Percentiles rank a stretch among this genome's conserved stretches.
Conservation (phyloP, 202 grass and related monocot genomes). For the Zizania palustris region DNA sequence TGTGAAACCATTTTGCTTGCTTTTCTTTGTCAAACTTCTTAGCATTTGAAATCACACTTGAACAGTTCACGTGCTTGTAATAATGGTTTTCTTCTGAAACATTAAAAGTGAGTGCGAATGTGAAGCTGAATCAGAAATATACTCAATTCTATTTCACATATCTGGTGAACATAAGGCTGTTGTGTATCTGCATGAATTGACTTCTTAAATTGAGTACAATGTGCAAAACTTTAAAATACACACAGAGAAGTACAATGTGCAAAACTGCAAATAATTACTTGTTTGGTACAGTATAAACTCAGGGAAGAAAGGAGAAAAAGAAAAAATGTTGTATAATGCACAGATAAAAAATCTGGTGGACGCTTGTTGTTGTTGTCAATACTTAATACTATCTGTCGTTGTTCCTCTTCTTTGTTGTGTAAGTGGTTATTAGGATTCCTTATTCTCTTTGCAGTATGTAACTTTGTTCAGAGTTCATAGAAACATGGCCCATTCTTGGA, state of each 20-base stretch:
- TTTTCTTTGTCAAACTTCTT: too few species aligned
- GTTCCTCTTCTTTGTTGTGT: constrained; percentile 28
- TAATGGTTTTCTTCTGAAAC: too few species aligned
- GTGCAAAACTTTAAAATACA: constrained; percentile 48
- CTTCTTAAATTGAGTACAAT: too few species aligned
- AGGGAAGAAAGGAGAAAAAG: background rate
- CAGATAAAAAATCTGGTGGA: constrained; percentile 33
- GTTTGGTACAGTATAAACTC: constrained; percentile 40
- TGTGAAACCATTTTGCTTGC: too few species aligned
- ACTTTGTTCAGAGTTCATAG: constrained; percentile 37
- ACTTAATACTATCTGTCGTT: constrained; percentile 42
- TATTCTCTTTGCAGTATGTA: constrained; percentile 33
- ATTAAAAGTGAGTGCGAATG: too few species aligned
- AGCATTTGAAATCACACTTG: too few species aligned
- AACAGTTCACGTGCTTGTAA: too few species aligned
- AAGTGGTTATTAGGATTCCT: constrained; percentile 32
- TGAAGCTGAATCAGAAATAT: too few species aligned
- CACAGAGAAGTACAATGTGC: constrained; percentile 40
- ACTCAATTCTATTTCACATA: too few species aligned
- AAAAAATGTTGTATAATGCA: constrained; percentile 32
- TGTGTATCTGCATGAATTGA: too few species aligned
- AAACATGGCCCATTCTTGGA: constrained; percentile 36
- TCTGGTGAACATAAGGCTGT: too few species aligned
- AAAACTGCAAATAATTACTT: constrained; percentile 32
- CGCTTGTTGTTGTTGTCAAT: constrained; percentile 40